Base-by-base conservation (phyloP, 2,329 filamentous ascomycete genomes). In the Cladophialophora exuberans region DNA sequence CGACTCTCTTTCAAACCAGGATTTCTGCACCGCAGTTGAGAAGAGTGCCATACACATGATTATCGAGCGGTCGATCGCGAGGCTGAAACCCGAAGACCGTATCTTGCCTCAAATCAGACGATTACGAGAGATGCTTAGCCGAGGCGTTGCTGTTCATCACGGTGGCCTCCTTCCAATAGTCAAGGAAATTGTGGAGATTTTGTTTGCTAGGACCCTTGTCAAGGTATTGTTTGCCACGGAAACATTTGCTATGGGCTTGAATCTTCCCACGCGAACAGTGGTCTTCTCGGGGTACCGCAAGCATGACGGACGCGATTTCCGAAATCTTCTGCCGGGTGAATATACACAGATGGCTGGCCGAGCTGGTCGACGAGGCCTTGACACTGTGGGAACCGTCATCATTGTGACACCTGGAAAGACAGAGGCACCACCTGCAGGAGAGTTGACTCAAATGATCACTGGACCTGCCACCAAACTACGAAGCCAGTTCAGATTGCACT, bases 321-420 rank as follows among this genome's bases (percentile, higher is more conserved):
- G 94, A 62, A 94, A 97, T 68, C 79, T 99, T 0, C 79, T 96
- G 0, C 92, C 94, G 0, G 94, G 94, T 13, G 94, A 99, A 70
- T 99, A 99, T 69, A 99, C 94, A 1, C 94, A 99, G 66, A 99
- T 99, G 94, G 93, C 94, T 20, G 94, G 94, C 28, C 84, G 94
- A 75, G 94, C 94, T 48, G 94, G 94, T 45, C 87, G 94, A 66
- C 85, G 94, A 79, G 94, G 94, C 64, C 82, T 97, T 11, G 94
- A 99, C 69, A 86, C 87, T 4, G 91, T 97, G 18, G 94, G 94
- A 2, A 94, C 89, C 5, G 93, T 97, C 64, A 96, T 99, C 63
- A 92, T 99, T 54, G 92, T 97, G 13, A 86, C 79, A 35, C 78
- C 89, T 1, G 90, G 87, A 13, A 84, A 83, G 44, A 90, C 95